These are phyloP conservation scores for Abrus precatorius DNA, from an alignment of 306 rosid genomes.

Conservation along the genomic window DNA sequence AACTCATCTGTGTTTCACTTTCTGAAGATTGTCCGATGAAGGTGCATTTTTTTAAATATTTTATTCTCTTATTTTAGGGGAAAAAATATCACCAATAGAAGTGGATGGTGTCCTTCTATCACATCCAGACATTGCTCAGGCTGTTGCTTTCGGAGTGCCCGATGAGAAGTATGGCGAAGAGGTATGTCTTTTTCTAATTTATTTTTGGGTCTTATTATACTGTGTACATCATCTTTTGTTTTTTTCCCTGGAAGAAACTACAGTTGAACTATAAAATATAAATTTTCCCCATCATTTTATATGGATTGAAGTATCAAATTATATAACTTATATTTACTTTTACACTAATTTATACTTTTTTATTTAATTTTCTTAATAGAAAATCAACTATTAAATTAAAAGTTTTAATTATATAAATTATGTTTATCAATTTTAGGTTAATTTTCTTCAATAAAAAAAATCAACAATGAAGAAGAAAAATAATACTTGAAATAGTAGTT, in stretches of 20 bases:
- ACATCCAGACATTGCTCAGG: constrained; percentile 77
- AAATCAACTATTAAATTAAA: no score
- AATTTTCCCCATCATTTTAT: neutral
- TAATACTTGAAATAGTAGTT: no score
- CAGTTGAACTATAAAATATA: neutral
- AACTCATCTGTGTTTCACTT: neutral
- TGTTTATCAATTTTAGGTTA: no score
- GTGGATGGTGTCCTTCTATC: constrained; percentile 84
- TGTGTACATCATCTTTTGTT: neutral
- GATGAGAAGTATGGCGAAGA: constrained; percentile 94
- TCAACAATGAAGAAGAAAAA: no score
- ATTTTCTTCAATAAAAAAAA: no score
- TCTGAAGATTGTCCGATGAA: neutral
- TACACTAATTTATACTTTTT: neutral
- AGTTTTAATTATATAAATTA: no score
- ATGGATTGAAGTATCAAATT: no score
- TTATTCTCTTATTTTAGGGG: constrained; percentile 58
- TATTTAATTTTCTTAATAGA: neutral
- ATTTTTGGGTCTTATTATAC: neutral
- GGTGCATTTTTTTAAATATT: neutral
- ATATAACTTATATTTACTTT: no score
- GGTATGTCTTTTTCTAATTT: constrained; percentile 53
- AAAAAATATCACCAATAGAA: constrained; percentile 95
- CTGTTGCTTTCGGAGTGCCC: constrained; percentile 90
- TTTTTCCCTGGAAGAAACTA: neutral